Conservation (phyloP, 495 filamentous ascomycete genomes). For the Alectoria sarmentosa region DNA sequence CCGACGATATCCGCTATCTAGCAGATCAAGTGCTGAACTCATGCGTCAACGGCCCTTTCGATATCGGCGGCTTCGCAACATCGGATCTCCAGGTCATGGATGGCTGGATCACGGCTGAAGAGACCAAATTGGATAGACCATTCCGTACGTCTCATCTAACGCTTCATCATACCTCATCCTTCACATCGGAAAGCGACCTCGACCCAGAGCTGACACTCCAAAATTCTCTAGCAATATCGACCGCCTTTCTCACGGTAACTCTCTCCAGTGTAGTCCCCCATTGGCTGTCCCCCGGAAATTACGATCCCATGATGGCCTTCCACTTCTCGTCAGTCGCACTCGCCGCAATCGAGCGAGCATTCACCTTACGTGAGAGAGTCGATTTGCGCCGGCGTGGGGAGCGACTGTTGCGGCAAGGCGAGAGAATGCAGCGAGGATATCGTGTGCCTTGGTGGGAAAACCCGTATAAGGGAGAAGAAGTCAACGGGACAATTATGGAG, state of each 20-base stretch:
- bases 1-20: neutral
- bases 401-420: neutral
- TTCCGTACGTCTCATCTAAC: neutral
- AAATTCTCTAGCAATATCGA: neutral
- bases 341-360: neutral
- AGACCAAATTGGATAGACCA: neutral
- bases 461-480: neutral
- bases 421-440: slow-evolving; percentile 4
- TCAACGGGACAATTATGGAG: neutral
- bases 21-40: neutral
- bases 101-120: slow-evolving; percentile 2
- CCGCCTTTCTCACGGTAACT: slow-evolving; percentile 3
- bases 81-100: slow-evolving; percentile 1
- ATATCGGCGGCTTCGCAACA: slow-evolving; percentile 7
- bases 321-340: neutral
- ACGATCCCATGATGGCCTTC: neutral
- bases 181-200: neutral
- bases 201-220: neutral
- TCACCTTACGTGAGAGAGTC: neutral
- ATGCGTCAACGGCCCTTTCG: neutral
- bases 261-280: neutral
- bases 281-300: slow-evolving; percentile 11
- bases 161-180: neutral
- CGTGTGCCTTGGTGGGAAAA: slow-evolving; percentile 6
- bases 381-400: neutral